Evolutionary conservation across 75 land plant genomes (phyloP).

Genomic region (Cunninghamia lanceolata): DNA sequence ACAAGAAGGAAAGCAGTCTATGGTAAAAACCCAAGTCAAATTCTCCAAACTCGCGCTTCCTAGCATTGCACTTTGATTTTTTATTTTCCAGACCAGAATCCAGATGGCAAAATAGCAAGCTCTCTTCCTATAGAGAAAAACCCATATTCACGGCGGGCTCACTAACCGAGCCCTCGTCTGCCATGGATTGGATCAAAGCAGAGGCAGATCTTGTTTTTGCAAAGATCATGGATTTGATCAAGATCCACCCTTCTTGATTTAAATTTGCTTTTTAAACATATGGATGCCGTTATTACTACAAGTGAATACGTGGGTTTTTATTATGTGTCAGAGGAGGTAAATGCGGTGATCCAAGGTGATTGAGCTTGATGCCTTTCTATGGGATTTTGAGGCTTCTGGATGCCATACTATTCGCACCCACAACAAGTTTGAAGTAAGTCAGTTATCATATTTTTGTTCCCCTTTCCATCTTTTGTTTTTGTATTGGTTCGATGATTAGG

Average conservation of each 20-base stretch:
- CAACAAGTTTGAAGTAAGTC: neutral
- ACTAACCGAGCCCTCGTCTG: neutral
- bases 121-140: neutral
- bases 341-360: neutral
- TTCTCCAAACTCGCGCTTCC: neutral
- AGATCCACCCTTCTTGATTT: neutral
- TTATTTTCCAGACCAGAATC: neutral
- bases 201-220: neutral
- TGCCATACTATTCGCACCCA: neutral
- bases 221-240: neutral
- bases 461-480: neutral
- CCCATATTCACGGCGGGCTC: neutral
- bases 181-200: neutral
- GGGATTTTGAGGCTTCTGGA: neutral
- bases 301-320: neutral
- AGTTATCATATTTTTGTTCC: neutral
- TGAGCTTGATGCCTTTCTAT: neutral
- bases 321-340: neutral
- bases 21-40: neutral
- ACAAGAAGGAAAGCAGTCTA: neutral
- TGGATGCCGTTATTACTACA: neutral
- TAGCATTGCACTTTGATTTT: neutral
- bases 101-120: neutral
- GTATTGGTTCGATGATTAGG: neutral
- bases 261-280: neutral